phyloP scores from a whole-genome alignment of 768 basidiomycete species.

The Amanita phalloides region DNA sequence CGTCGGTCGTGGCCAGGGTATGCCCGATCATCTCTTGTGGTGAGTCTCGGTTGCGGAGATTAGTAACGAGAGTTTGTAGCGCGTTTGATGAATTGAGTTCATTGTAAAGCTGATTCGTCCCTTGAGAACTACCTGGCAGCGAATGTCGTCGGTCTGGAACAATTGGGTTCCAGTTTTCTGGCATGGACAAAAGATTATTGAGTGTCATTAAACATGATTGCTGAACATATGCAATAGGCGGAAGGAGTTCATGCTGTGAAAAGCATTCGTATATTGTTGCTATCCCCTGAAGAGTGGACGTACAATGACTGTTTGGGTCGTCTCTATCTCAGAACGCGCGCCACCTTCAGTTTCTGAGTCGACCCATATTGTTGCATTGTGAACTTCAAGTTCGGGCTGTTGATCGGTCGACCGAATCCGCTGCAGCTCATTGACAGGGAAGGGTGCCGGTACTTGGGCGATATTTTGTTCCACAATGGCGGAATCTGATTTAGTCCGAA shows the following conservation, averaged over 20 bases:
- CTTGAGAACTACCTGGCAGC: constrained; percentile 35
- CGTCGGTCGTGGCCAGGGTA: constrained; percentile 26
- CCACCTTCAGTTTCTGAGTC: background rate
- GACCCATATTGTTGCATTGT: background rate
- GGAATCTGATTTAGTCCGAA: constrained; percentile 20
- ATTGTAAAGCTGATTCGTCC: constrained; percentile 17
- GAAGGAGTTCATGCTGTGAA: constrained; percentile 46
- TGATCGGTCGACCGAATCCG: constrained; percentile 1
- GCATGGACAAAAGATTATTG: constrained; percentile 51
- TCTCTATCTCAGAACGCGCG: constrained; percentile 7
- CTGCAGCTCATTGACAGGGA: constrained; percentile 24
- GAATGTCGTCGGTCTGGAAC: constrained; percentile 53
- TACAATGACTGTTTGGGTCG: constrained; percentile 10
- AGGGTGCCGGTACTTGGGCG: constrained; percentile 27
- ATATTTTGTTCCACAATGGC: constrained; percentile 15
- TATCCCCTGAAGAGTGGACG: constrained; percentile 11
- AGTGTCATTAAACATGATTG: constrained; percentile 67
- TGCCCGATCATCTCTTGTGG: constrained; percentile 38
- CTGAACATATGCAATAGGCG: constrained; percentile 67
- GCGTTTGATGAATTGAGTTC: constrained; percentile 34
- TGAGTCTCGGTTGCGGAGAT: constrained; percentile 42
- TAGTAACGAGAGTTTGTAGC: constrained; percentile 50
- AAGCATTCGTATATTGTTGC: constrained; percentile 3
- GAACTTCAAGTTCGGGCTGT: background rate
- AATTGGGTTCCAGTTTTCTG: constrained; percentile 40